phyloP scores from a whole-genome alignment of 495 filamentous ascomycete genomes.

The Tuber melanosporum region DNA sequence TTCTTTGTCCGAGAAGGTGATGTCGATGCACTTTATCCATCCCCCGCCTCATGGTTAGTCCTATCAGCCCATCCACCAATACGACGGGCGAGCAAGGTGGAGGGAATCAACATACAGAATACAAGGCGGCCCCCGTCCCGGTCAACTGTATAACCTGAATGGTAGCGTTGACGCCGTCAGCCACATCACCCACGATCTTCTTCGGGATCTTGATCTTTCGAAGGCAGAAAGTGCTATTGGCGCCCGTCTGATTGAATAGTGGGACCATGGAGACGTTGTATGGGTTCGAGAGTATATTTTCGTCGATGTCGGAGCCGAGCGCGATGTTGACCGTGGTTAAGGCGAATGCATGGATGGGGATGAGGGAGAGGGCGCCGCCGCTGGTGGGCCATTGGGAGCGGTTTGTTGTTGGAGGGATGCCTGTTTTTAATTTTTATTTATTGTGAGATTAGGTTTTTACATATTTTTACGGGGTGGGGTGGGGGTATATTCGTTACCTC shows the following conservation, averaged over 20 bases:
- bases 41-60: neutral
- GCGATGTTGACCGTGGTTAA: slow-evolving; percentile 58
- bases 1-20: slow-evolving; percentile 51
- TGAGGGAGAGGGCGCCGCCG: slow-evolving; percentile 51
- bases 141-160: slow-evolving; percentile 56
- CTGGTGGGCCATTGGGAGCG: slow-evolving; percentile 55
- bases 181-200: slow-evolving; percentile 36
- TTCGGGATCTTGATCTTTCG: slow-evolving; percentile 48
- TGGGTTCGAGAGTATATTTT: slow-evolving; percentile 33
- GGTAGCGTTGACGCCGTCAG: slow-evolving; percentile 49
- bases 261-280: slow-evolving; percentile 56
- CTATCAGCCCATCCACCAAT: neutral
- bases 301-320: slow-evolving; percentile 50
- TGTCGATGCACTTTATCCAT: slow-evolving; percentile 53
- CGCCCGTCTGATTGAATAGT: slow-evolving; percentile 54
- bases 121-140: slow-evolving; percentile 48
- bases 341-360: slow-evolving; percentile 52
- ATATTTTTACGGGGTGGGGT: neutral
- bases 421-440: slow-evolving; percentile 11
- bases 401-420: slow-evolving; percentile 41
- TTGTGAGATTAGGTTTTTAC: neutral
- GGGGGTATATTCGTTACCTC: slow-evolving; percentile 13
- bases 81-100: neutral
- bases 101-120: slow-evolving; percentile 50
- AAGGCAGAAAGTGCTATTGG: slow-evolving; percentile 54